Percentiles rank a stretch among this genome's conserved stretches.
phyloP scores from a whole-genome alignment of 176 grass and related monocot species.

The Eragrostis nindensis region DNA sequence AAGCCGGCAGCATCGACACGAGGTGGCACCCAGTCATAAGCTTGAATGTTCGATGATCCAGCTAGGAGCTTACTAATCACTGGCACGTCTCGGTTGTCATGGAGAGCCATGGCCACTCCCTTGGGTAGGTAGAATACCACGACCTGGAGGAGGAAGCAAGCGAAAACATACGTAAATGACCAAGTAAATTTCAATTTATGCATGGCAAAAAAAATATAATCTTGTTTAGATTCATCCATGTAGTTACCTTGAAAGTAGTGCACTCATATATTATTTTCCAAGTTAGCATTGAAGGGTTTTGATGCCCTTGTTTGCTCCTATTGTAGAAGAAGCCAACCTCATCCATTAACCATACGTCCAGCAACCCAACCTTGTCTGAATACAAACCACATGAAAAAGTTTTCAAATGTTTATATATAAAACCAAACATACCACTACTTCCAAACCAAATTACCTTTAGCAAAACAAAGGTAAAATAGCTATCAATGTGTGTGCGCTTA shows the following conservation, averaged over 20 bases:
- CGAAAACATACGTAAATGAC: background rate
- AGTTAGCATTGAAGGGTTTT: conserved; percentile 44
- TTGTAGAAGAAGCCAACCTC: conserved; percentile 45
- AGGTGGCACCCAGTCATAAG: conserved; percentile 53
- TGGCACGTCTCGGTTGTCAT: conserved; percentile 64
- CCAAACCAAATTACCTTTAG: no score
- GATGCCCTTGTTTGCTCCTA: background rate
- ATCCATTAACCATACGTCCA: conserved; percentile 49
- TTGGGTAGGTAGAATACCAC: conserved; percentile 55
- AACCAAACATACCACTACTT: no score
- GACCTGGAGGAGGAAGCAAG: conserved; percentile 35
- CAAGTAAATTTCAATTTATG: no score
- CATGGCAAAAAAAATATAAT: no score
- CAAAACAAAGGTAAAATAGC: no score
- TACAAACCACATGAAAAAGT: background rate
- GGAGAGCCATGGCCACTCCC: conserved; percentile 52
- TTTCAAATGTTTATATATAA: background rate
- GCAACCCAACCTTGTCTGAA: conserved; percentile 53
- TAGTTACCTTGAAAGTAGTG: conserved; percentile 54
- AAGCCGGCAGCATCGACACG: background rate
- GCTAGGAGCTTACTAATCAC: conserved; percentile 63
- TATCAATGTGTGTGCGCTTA: no score
- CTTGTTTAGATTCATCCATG: no score
- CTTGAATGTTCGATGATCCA: conserved; percentile 51
- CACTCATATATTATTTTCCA: conserved; percentile 45